Evolutionary conservation across 768 basidiomycete genomes (phyloP).

Genomic region (Termitomyces bulborhizus): DNA sequence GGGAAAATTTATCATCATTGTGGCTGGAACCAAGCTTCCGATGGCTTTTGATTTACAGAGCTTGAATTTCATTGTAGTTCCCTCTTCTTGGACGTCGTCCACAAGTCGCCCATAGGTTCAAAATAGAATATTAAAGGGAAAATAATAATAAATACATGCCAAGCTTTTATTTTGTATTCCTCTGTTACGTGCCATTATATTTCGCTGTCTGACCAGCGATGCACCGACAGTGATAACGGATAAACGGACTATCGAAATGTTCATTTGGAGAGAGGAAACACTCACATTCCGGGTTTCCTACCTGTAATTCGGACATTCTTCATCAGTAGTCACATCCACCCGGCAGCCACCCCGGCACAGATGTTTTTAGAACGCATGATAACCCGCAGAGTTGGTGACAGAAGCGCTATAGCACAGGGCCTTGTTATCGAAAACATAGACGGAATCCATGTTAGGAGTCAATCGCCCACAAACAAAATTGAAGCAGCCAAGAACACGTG

Average conservation of each 20-base stretch:
- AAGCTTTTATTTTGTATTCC: slow-evolving; percentile 3
- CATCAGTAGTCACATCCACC: neutral
- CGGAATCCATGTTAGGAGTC: neutral
- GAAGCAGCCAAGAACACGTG: too few species aligned
- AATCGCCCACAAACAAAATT: too few species aligned
- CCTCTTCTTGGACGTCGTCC: too few species aligned
- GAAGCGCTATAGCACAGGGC: neutral
- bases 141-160: neutral
- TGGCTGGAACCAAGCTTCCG: neutral
- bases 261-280: neutral
- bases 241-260: neutral
- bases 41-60: slow-evolving; percentile 2
- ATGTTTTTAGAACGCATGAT: neutral
- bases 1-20: neutral
- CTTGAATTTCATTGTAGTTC: too few species aligned
- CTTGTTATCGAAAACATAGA: neutral
- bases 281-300: neutral
- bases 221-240: neutral
- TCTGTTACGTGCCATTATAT: slow-evolving; percentile 4
- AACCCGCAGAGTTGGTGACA: neutral
- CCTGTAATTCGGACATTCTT: neutral
- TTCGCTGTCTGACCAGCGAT: slow-evolving; percentile 2
- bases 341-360: neutral
- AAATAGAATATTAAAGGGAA: neutral
- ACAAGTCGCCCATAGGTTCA: too few species aligned